These are phyloP conservation scores for Erodium maritimum DNA, from an alignment of 345 rosid species.

Conservation along the genomic window DNA sequence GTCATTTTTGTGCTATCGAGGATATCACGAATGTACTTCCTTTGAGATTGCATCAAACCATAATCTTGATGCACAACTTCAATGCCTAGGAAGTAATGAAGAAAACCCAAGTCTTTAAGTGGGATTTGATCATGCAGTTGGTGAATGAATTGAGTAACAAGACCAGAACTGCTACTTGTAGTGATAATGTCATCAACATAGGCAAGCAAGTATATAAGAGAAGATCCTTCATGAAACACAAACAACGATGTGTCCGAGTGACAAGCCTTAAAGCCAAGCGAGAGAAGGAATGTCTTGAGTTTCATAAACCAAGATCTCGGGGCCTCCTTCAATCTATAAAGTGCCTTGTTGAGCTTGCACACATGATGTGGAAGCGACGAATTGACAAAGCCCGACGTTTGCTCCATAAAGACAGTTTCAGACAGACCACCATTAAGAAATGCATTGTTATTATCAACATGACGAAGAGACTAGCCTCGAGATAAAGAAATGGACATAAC, in stretches of 20 bases:
- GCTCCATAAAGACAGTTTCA: neutral
- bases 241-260: neutral
- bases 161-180: neutral
- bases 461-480: neutral
- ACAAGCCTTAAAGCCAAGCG: neutral
- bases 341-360: too few relatives aligned
- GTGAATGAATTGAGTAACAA: neutral
- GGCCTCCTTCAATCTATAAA: too few relatives aligned
- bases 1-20: too few relatives aligned
- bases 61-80: too few relatives aligned
- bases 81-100: too few relatives aligned
- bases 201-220: neutral
- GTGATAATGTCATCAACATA: neutral
- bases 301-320: too few relatives aligned
- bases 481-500: neutral
- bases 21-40: too few relatives aligned
- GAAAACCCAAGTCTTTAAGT: too few relatives aligned
- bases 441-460: neutral
- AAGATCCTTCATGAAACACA: too few relatives aligned
- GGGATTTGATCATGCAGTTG: too few relatives aligned
- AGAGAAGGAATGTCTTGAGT: neutral
- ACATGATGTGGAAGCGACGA: neutral
- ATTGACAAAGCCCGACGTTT: neutral
- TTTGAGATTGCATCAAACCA: too few relatives aligned
- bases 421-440: neutral